Conservation (phyloP, 2,329 filamentous ascomycete species). For the Monosporascus sp. region DNA sequence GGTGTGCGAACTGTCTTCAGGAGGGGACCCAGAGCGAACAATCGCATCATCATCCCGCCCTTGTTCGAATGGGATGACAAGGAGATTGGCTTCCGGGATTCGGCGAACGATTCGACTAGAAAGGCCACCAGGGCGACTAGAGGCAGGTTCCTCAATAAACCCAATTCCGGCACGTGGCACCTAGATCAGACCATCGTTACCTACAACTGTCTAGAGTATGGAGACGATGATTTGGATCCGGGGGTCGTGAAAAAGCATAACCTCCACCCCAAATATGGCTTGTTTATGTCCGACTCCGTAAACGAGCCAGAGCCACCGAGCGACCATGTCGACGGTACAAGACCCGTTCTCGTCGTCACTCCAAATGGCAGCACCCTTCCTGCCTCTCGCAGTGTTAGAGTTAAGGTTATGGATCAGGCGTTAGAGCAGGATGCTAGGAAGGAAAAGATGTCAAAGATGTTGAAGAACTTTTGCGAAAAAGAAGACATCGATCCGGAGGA, state of each 20-base stretch:
- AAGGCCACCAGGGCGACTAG: slow-evolving; percentile 48
- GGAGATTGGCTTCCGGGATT: slow-evolving; percentile 57
- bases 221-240: slow-evolving; percentile 46
- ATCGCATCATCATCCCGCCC: slow-evolving; percentile 48
- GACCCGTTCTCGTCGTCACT: slow-evolving; percentile 45
- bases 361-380: slow-evolving; percentile 43
- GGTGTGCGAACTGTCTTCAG: slow-evolving; percentile 45
- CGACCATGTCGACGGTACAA: slow-evolving; percentile 38
- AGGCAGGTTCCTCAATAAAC: slow-evolving; percentile 48
- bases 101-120: slow-evolving; percentile 49
- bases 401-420: slow-evolving; percentile 24
- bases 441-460: slow-evolving; percentile 12
- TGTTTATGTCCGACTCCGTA: slow-evolving; percentile 43
- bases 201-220: slow-evolving; percentile 46
- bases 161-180: slow-evolving; percentile 49
- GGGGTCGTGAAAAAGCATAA: slow-evolving; percentile 43
- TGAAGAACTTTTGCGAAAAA: slow-evolving; percentile 16
- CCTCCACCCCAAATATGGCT: slow-evolving; percentile 49
- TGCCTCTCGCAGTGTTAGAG: slow-evolving; percentile 37
- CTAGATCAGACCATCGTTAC: slow-evolving; percentile 49
- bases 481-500: slow-evolving; percentile 20
- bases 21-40: slow-evolving; percentile 38
- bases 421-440: slow-evolving; percentile 19
- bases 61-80: slow-evolving; percentile 43
- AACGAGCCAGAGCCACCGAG: slow-evolving; percentile 39